Percentiles rank a stretch among this genome's conserved stretches.
Conservation (phyloP, 768 basidiomycete genomes). For the Boletus edulis region DNA sequence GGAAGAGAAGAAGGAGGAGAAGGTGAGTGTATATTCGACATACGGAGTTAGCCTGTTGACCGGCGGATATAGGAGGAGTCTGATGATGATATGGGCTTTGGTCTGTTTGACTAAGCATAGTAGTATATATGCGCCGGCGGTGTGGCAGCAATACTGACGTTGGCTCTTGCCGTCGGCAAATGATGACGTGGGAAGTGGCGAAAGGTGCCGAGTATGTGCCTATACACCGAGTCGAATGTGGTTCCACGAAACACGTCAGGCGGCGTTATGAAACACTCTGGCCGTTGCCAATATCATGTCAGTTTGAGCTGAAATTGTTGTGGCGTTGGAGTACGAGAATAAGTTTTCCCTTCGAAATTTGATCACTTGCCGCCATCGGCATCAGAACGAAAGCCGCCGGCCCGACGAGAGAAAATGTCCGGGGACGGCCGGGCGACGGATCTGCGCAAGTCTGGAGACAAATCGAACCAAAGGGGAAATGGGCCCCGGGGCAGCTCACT, state of each 20-base stretch:
- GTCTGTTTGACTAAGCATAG: slow-evolving; percentile 83
- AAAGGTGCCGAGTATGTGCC: slow-evolving; percentile 23
- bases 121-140: slow-evolving; percentile 15
- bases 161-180: slow-evolving; percentile 26
- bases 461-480: not conserved
- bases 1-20: slow-evolving; percentile 89
- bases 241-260: not conserved
- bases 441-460: slow-evolving; percentile 23
- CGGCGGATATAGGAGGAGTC: slow-evolving; percentile 68
- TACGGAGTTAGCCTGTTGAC: not conserved
- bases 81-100: slow-evolving; percentile 99
- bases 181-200: slow-evolving; percentile 8
- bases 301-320: no score
- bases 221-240: not conserved
- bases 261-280: not conserved
- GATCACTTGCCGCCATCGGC: slow-evolving; percentile 23
- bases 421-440: slow-evolving; percentile 23
- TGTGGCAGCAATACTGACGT: not conserved
- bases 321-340: not conserved
- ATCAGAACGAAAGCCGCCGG: slow-evolving; percentile 34
- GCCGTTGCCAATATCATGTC: no score
- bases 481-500: not conserved
- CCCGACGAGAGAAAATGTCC: slow-evolving; percentile 27
- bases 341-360: slow-evolving; percentile 4
- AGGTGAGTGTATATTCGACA: slow-evolving; percentile 45